Evolutionary conservation across 2,329 filamentous ascomycete genomes (phyloP).

Genomic region (Phyllosticta citrichinensis): DNA sequence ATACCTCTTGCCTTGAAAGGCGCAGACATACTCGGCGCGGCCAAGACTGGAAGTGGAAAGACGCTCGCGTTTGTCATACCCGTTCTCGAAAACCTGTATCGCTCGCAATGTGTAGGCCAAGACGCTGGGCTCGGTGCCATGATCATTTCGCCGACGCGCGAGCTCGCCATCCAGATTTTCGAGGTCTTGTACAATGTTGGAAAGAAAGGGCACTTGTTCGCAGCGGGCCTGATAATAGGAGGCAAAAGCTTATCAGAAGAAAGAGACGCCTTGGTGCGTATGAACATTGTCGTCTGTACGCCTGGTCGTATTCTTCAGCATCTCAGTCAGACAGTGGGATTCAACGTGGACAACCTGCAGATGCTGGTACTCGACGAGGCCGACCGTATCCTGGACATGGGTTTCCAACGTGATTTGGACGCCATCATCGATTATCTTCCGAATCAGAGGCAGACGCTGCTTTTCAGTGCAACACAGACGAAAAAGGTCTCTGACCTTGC

Average conservation of each 20-base stretch:
- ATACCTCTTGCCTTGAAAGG: constrained; percentile 80
- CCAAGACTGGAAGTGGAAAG: constrained; percentile 92
- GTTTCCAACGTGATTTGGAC: constrained; percentile 82
- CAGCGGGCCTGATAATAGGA: constrained; percentile 85
- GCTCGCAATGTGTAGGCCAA: constrained; percentile 76
- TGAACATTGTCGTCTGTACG: constrained; percentile 97
- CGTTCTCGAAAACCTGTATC: constrained; percentile 84
- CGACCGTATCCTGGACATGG: constrained; percentile 96
- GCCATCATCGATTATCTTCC: constrained; percentile 89
- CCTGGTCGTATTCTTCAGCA: constrained; percentile 93
- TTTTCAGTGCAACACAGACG: constrained; percentile 95
- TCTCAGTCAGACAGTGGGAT: constrained; percentile 81
- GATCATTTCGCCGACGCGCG: constrained; percentile 86
- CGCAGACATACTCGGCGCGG: constrained; percentile 80
- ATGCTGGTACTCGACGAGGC: constrained; percentile 93
- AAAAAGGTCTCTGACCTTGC: constrained; percentile 89
- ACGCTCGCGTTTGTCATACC: constrained; percentile 88
- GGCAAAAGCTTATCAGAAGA: constrained; percentile 86
- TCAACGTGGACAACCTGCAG: constrained; percentile 84
- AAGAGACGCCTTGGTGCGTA: constrained; percentile 69
- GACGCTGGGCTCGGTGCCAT: constrained; percentile 82
- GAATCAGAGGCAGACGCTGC: constrained; percentile 72
- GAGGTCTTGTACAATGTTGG: constrained; percentile 87
- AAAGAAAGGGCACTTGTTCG: constrained; percentile 72
- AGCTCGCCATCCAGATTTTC: constrained; percentile 94